A percentile compares a stretch with the other conserved stretches of the same genome.
Evolutionary conservation across 306 rosid species (phyloP).

Genomic region (Leucaena leucocephala): DNA sequence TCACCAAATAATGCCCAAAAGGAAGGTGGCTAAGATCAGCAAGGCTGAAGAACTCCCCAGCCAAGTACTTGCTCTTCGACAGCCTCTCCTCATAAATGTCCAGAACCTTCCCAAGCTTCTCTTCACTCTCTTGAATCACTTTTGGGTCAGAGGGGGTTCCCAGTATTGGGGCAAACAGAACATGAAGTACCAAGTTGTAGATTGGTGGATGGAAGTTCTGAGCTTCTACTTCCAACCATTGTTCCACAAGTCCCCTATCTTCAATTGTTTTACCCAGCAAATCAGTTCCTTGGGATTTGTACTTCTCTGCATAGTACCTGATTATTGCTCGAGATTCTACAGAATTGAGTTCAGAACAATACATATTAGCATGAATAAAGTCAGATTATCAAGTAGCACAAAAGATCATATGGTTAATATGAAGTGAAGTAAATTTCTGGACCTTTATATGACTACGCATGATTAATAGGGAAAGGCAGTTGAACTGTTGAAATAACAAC

Average conservation of each 20-base stretch:
- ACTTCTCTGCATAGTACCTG: constrained; percentile 45
- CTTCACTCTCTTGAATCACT: constrained; percentile 49
- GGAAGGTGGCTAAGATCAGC: constrained; percentile 56
- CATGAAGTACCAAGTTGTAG: constrained; percentile 31
- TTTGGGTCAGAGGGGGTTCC: constrained; percentile 43
- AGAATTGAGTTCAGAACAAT: not conserved
- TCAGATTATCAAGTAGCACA: not conserved
- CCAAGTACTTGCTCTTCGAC: constrained; percentile 46
- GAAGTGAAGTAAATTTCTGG: not conserved
- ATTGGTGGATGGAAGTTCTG: constrained; percentile 44
- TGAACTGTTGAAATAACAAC: not conserved
- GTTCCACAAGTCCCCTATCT: constrained; percentile 45
- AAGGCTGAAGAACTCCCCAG: constrained; percentile 48
- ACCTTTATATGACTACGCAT: not conserved
- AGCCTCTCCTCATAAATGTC: constrained; percentile 51
- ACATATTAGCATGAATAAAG: not conserved
- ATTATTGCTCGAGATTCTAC: constrained; percentile 44
- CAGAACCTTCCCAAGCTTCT: constrained; percentile 44
- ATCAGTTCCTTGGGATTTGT: constrained; percentile 39
- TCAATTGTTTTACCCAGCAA: constrained; percentile 41
- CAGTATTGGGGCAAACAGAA: constrained; percentile 38
- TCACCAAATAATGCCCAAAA: constrained; percentile 48
- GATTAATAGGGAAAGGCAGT: not conserved
- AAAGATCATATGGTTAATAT: not conserved
- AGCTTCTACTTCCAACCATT: constrained; percentile 63